phyloP scores from a whole-genome alignment of 805 yeast genomes.

The Nakazawaea sp. region DNA sequence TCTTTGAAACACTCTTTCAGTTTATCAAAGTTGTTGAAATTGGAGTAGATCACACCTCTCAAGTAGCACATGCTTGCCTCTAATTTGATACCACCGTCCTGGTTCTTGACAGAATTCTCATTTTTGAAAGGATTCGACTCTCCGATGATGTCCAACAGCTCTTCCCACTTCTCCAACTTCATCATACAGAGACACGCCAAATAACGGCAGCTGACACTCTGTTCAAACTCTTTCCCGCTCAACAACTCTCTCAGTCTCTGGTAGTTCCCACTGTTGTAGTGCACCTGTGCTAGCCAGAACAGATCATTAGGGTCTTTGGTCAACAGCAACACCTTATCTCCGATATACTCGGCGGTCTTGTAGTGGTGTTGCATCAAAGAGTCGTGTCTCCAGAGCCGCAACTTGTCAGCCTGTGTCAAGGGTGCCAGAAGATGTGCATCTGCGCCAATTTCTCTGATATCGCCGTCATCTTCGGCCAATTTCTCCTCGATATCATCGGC shows the following conservation, averaged over 20 bases:
- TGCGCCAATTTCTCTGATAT: background rate
- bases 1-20: constrained; percentile 86
- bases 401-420: constrained; percentile 72
- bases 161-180: constrained; percentile 75
- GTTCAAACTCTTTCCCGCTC: constrained; percentile 45
- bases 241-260: constrained; percentile 72
- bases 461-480: constrained; percentile 7
- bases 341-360: constrained; percentile 82
- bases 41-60: constrained; percentile 76
- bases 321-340: constrained; percentile 80
- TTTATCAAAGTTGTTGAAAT: constrained; percentile 74
- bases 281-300: constrained; percentile 92
- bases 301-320: constrained; percentile 91
- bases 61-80: constrained; percentile 84
- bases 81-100: constrained; percentile 80
- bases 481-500: constrained; percentile 11
- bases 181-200: constrained; percentile 70
- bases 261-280: constrained; percentile 68
- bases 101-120: constrained; percentile 26
- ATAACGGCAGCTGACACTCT: constrained; percentile 71
- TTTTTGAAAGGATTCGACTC: constrained; percentile 67
- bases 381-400: constrained; percentile 89
- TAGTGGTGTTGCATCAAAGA: constrained; percentile 90
- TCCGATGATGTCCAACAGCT: constrained; percentile 80
- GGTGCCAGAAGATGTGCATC: too few relatives aligned